Conservation (phyloP, 2,329 filamentous ascomycete genomes). For the Monosporascus sp. region DNA sequence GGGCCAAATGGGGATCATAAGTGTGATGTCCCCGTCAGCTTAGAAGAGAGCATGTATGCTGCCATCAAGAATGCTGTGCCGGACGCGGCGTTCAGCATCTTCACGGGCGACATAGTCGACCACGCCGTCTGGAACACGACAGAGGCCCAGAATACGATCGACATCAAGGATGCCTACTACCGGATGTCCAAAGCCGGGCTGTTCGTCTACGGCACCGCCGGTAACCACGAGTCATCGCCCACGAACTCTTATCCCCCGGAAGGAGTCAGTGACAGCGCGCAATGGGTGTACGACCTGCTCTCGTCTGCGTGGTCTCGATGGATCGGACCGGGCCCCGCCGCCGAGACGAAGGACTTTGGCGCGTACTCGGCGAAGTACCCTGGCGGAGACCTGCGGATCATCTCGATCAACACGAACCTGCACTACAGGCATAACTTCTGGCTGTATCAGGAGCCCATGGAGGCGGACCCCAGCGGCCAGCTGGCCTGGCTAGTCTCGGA, state of each 20-base stretch:
- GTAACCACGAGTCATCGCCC: constrained; percentile 53
- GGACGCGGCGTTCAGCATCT: constrained; percentile 48
- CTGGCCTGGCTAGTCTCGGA: constrained; percentile 49
- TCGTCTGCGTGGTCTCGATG: constrained; percentile 41
- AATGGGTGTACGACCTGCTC: constrained; percentile 49
- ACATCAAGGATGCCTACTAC: constrained; percentile 39
- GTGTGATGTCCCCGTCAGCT: constrained; percentile 44
- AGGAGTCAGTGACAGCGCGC: constrained; percentile 32
- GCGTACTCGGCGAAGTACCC: constrained; percentile 44
- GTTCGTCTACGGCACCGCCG: constrained; percentile 46
- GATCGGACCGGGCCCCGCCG: constrained; percentile 33
- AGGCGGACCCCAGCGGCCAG: constrained; percentile 45
- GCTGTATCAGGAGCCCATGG: constrained; percentile 44
- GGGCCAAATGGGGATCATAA: constrained; percentile 46
- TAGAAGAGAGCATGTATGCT: constrained; percentile 51
- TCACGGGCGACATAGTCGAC: constrained; percentile 55
- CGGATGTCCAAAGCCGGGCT: constrained; percentile 38
- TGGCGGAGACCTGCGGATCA: constrained; percentile 45
- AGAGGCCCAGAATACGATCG: constrained; percentile 20
- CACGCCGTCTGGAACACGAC: constrained; percentile 45
- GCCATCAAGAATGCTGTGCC: constrained; percentile 41
- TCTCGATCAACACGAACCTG: constrained; percentile 55
- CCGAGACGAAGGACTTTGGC: constrained; percentile 35
- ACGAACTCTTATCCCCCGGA: constrained; percentile 44
- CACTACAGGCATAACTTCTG: constrained; percentile 56